phyloP scores from a whole-genome alignment of 176 grass and related monocot genomes.

The Alopecurus myosuroides region DNA sequence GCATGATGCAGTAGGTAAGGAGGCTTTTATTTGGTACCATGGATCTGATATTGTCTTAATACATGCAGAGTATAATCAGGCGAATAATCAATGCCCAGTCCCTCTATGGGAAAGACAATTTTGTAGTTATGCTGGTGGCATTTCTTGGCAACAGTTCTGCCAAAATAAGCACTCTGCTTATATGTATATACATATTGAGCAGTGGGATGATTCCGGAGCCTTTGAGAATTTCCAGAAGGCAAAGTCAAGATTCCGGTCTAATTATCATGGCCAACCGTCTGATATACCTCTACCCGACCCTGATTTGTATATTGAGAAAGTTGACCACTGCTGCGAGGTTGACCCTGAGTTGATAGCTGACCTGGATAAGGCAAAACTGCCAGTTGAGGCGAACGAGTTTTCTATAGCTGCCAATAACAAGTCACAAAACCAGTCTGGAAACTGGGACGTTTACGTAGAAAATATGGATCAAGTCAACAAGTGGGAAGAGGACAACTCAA shows the following conservation, averaged over 20 bases:
- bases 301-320: no score
- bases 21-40: no score
- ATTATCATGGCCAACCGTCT: no score
- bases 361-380: no score
- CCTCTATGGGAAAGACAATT: slow-evolving; percentile 63
- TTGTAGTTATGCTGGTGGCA: slow-evolving; percentile 25
- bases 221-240: no score
- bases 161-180: slow-evolving; percentile 36
- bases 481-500: slow-evolving; percentile 26
- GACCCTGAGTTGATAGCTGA: no score
- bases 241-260: no score
- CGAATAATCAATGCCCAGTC: not conserved
- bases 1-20: not conserved
- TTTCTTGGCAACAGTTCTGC: slow-evolving; percentile 43
- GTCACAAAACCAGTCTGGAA: slow-evolving; percentile 21
- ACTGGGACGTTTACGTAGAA: slow-evolving; percentile 41
- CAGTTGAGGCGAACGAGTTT: slow-evolving; percentile 9
- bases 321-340: no score
- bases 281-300: no score
- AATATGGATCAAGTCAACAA: slow-evolving; percentile 27
- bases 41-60: slow-evolving; percentile 10
- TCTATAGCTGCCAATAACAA: not conserved
- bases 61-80: slow-evolving; percentile 10
- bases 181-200: slow-evolving; percentile 15
- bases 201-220: no score